Conservation (phyloP, 371 early-diverging fungal genomes). For the Mortierella sp. region DNA sequence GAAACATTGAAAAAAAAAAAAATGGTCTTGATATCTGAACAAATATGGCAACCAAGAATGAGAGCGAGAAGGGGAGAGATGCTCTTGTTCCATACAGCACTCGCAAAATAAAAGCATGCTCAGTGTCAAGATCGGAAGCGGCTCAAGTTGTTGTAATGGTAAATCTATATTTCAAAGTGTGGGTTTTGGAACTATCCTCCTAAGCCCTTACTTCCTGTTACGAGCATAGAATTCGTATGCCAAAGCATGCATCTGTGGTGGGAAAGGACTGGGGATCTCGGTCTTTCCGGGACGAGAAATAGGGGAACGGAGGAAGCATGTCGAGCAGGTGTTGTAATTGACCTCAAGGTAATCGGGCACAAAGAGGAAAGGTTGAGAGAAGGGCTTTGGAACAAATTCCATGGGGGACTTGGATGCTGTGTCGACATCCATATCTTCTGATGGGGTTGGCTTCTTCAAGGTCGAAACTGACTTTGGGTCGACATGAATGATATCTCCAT, state of each 20-base stretch:
- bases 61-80: no score
- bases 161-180: no score
- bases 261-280: constrained; percentile 95
- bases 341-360: constrained; percentile 97
- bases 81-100: no score
- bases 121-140: no score
- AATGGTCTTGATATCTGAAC: no score
- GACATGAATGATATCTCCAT: constrained; percentile 92
- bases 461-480: constrained; percentile 83
- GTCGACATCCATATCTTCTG: constrained; percentile 51
- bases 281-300: constrained; percentile 85
- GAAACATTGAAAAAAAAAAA: no score
- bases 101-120: no score
- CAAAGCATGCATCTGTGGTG: constrained; percentile 89
- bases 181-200: background rate
- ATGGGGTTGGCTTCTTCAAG: constrained; percentile 57
- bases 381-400: constrained; percentile 80
- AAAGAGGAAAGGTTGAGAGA: constrained; percentile 95
- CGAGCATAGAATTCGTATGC: constrained; percentile 92
- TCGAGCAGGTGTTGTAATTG: constrained; percentile 92
- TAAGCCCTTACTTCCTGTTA: constrained; percentile 39
- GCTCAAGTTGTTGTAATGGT: no score
- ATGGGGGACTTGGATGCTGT: constrained; percentile 60
- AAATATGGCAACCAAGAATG: no score
- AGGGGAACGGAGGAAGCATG: constrained; percentile 89